phyloP scores from a whole-genome alignment of 148 eudicot species.

The Rhododendron vialii region DNA sequence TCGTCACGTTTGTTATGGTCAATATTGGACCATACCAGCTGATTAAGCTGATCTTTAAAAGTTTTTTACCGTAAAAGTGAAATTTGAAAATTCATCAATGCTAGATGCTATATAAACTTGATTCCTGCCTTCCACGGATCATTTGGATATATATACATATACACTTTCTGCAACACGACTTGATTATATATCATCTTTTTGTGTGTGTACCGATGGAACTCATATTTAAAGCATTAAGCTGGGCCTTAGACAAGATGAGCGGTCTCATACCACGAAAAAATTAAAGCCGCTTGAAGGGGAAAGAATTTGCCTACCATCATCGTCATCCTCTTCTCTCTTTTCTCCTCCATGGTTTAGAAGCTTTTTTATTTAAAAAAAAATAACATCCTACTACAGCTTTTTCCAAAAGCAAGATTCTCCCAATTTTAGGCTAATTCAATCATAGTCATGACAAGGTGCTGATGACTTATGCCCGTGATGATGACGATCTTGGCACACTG shows the following conservation, averaged over 20 bases:
- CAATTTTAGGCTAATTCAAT: background rate
- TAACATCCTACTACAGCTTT: background rate
- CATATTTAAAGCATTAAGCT: background rate
- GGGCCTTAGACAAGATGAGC: background rate
- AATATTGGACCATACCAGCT: background rate
- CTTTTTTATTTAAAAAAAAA: background rate
- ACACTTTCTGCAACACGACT: background rate
- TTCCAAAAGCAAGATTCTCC: constrained; percentile 7
- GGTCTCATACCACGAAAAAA: background rate
- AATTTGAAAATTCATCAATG: background rate
- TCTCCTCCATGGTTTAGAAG: background rate
- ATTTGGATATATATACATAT: too few species aligned
- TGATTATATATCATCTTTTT: too few species aligned
- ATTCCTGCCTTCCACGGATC: too few species aligned
- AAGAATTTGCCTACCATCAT: constrained; percentile 1
- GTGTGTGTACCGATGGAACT: background rate
- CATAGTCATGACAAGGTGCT: background rate
- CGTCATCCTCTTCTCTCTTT: background rate
- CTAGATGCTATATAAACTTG: too few species aligned
- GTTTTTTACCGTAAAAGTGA: background rate
- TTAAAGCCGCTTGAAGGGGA: background rate
- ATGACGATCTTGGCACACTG: background rate
- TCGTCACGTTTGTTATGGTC: background rate
- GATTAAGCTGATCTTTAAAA: background rate
- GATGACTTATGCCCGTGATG: background rate